Conservation (phyloP, 306 rosid species). For the Rubus parviflorus region DNA sequence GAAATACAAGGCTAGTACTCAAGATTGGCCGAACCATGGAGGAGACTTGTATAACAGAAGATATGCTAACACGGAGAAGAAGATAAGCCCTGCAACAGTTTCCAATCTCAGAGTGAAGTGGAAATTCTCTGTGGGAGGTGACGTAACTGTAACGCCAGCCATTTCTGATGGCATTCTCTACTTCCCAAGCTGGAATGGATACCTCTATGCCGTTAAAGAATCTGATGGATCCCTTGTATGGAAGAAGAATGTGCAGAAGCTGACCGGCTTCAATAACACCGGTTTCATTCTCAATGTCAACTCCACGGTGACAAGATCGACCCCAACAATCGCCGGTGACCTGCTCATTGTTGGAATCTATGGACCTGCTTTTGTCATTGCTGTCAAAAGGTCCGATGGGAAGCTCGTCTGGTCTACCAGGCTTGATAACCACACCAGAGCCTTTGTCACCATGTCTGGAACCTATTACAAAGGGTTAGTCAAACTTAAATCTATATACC, state of each 20-base stretch:
- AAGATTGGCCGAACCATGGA: constrained; percentile 63
- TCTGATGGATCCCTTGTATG: constrained; percentile 40
- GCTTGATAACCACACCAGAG: constrained; percentile 30
- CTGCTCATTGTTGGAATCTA: constrained; percentile 42
- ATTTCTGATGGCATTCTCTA: constrained; percentile 42
- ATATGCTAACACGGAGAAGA: constrained; percentile 48
- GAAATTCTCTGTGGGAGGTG: constrained; percentile 54
- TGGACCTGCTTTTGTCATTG: constrained; percentile 58
- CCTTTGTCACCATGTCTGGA: constrained; percentile 60
- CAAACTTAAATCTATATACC: background rate
- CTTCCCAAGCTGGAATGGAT: constrained; percentile 69
- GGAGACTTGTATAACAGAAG: constrained; percentile 64
- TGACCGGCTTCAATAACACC: constrained; percentile 45
- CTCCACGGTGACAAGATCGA: constrained; percentile 47
- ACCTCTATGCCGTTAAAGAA: constrained; percentile 44
- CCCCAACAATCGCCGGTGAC: constrained; percentile 43
- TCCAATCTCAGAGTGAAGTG: constrained; percentile 44
- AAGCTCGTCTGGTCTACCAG: constrained; percentile 44
- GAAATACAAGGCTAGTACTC: constrained; percentile 1
- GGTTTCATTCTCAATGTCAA: constrained; percentile 35
- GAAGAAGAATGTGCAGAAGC: constrained; percentile 37
- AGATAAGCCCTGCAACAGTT: constrained; percentile 45
- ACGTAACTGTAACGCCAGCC: constrained; percentile 58
- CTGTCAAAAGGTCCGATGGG: constrained; percentile 44
- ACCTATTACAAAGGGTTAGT: constrained; percentile 51